Evolutionary conservation across 2,329 filamentous ascomycete genomes (phyloP).

Genomic region (Neoarthrinium moseri): DNA sequence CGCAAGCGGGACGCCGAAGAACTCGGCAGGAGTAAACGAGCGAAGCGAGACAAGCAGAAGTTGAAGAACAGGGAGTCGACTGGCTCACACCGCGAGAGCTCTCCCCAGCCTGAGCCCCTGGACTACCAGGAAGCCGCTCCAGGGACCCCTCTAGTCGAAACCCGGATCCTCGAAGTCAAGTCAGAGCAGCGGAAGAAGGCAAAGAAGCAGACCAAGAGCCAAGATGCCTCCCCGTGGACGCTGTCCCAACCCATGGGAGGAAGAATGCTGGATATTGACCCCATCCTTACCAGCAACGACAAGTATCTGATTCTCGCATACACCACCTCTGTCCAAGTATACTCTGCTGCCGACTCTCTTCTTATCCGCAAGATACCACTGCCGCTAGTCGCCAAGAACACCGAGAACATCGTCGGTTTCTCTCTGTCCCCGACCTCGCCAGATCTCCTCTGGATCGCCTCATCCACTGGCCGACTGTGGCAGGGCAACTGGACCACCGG

Average conservation of each 20-base stretch:
- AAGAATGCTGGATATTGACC: constrained; percentile 63
- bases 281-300: constrained; percentile 61
- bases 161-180: constrained; percentile 5
- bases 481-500: constrained; percentile 57
- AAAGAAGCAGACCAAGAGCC: constrained; percentile 10
- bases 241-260: constrained; percentile 65
- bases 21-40: constrained; percentile 38
- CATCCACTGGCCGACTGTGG: constrained; percentile 56
- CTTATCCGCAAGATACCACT: constrained; percentile 70
- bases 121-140: not conserved
- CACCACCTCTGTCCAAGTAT: constrained; percentile 74
- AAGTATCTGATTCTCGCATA: constrained; percentile 77
- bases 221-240: constrained; percentile 43
- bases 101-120: not conserved
- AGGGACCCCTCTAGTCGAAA: constrained; percentile 4
- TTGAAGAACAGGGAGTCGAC: constrained; percentile 14
- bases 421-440: constrained; percentile 41
- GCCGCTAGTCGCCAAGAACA: constrained; percentile 28
- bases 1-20: constrained; percentile 46
- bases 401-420: constrained; percentile 39
- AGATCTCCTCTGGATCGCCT: constrained; percentile 58
- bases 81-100: constrained; percentile 4
- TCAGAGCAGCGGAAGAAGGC: constrained; percentile 8
- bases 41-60: constrained; percentile 29
- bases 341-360: constrained; percentile 78